Base-by-base conservation (phyloP, 2,329 filamentous ascomycete species). In the Hypoxylon sp. region DNA sequence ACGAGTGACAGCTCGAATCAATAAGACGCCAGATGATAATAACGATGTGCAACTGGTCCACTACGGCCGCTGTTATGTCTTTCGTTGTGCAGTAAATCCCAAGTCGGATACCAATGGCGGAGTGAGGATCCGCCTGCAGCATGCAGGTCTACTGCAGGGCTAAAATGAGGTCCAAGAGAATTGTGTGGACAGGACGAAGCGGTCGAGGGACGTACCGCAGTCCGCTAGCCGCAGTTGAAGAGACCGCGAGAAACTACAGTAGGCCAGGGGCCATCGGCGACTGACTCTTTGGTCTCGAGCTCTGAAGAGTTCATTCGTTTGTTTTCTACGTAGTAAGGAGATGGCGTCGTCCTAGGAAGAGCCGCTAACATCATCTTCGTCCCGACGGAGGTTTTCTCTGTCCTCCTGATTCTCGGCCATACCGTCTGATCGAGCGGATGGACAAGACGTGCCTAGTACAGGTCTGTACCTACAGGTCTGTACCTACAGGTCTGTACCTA, bases 91-190 rank as follows among this genome's bases (percentile, higher is more conserved):
- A 60, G 58, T 61, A 54, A 50, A 53, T 61, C 49, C 26, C 35
- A 20, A 46, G 46, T 47, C 37, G 38, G 43, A 52, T 60, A 26
- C 45, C 52, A 55, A 51, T 50, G 37, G 50, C 49, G 50, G 55
- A 57, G 56, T 35, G 37, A 55, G 59, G 62, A 67, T 64, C 53
- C 33, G 50, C 48, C 56, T 69, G 70, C 69, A 70, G 62, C 38
- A 62, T 65, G 57, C 62, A 63, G 52, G 48, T 60, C 58, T 65
- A 62, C 66, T 69, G 63, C 65, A 66, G 62, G 60, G 45, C 53
- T 67, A 62, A 71, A 70, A 71, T 71, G 67, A 72, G 58, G 63
- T 61, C 55, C 46, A 64, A 60, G 60, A 41, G 45, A 58, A 58
- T 49, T 18, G n/a, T 51, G 60, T 60, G 57, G 55, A 54, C 51